Percentiles rank a stretch among this genome's conserved stretches.
phyloP scores from a whole-genome alignment of 2,329 filamentous ascomycete species.

The Fusarium armeniacum region DNA sequence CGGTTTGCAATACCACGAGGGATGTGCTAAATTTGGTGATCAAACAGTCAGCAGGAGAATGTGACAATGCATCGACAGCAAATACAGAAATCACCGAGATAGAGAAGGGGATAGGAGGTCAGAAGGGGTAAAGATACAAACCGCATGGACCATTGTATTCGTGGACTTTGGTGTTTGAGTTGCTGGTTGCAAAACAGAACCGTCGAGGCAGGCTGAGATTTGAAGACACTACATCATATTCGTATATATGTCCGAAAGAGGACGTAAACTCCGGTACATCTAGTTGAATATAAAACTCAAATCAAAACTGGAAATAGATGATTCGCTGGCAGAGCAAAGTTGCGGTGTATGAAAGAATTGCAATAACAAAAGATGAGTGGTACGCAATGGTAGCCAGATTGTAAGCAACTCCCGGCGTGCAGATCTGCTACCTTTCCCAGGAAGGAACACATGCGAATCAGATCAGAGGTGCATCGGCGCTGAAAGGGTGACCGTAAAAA shows the following conservation, averaged over 20 bases:
- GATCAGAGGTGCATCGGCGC: conserved; percentile 35
- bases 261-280: conserved; percentile 3
- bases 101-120: neutral
- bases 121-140: neutral
- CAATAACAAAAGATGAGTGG: conserved; percentile 8
- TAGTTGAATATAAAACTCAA: conserved; percentile 3
- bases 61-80: neutral
- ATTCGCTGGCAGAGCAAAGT: conserved; percentile 7
- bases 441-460: conserved; percentile 33
- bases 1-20: neutral
- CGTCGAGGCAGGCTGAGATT: conserved; percentile 10
- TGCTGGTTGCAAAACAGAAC: neutral
- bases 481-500: conserved; percentile 30
- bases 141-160: neutral
- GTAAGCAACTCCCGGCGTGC: conserved; percentile 20
- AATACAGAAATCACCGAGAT: conserved; percentile 7
- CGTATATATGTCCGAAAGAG: conserved; percentile 22
- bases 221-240: conserved; percentile 16
- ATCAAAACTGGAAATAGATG: neutral
- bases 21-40: conserved; percentile 14
- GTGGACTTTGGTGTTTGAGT: neutral
- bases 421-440: conserved; percentile 39
- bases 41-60: conserved; percentile 22
- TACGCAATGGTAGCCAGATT: conserved; percentile 17
- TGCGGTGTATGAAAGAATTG: conserved; percentile 31